A percentile compares a stretch with the other conserved stretches of the same genome.
These are phyloP conservation scores for Aspergillus nidulans DNA, from an alignment of 495 filamentous ascomycete genomes.

Conservation along the genomic window DNA sequence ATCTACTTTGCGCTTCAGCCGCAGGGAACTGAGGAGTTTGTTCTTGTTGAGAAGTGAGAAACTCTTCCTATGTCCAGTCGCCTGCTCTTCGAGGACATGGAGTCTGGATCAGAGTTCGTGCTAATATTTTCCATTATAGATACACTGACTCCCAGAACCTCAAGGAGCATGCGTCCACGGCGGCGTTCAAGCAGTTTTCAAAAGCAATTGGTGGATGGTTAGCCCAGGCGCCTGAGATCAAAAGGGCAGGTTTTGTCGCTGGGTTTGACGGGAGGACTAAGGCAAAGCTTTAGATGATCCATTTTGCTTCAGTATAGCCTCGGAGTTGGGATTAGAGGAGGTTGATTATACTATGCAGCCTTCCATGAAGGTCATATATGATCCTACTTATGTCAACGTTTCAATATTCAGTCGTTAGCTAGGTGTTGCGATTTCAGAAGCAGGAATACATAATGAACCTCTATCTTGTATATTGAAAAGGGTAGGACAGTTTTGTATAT, in stretches of 20 bases:
- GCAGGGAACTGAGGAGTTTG: slow-evolving; percentile 9
- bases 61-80: neutral
- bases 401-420: too few species aligned
- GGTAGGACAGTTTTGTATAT: neutral
- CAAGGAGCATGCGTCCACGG: slow-evolving; percentile 13
- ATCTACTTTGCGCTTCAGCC: slow-evolving; percentile 16
- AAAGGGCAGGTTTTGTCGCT: slow-evolving; percentile 10
- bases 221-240: slow-evolving; percentile 15
- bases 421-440: too few species aligned
- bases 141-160: slow-evolving; percentile 17
- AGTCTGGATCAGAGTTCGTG: neutral
- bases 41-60: slow-evolving; percentile 17
- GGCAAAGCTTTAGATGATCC: slow-evolving; percentile 15
- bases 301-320: neutral
- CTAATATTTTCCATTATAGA: neutral
- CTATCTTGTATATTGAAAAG: too few species aligned
- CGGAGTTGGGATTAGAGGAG: neutral
- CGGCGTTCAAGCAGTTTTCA: slow-evolving; percentile 16
- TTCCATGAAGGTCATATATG: too few species aligned
- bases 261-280: slow-evolving; percentile 19
- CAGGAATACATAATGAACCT: too few species aligned
- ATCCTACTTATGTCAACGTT: too few species aligned
- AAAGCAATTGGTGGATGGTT: slow-evolving; percentile 10
- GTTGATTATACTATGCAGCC: too few species aligned
- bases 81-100: neutral